Conservation (phyloP, 306 rosid species). For the Quercus alba region DNA sequence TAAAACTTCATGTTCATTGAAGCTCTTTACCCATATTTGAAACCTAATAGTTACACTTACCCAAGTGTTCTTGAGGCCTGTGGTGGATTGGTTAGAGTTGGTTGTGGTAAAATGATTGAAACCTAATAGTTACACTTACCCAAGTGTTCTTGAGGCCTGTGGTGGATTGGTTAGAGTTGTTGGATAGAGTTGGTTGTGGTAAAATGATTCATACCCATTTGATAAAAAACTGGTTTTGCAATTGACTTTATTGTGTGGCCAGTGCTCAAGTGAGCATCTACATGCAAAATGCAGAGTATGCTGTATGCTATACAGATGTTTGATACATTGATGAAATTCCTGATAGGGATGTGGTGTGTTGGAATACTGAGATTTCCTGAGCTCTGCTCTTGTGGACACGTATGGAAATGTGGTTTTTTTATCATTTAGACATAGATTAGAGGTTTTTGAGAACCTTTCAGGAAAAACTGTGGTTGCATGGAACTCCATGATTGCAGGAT, state of each 20-base stretch:
- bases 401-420: slow-evolving; percentile 65
- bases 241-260: slow-evolving; percentile 51
- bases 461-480: slow-evolving; percentile 63
- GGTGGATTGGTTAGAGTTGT: slow-evolving; percentile 44
- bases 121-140: slow-evolving; percentile 58
- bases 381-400: slow-evolving; percentile 77
- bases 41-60: slow-evolving; percentile 61
- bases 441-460: slow-evolving; percentile 63
- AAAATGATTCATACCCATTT: slow-evolving; percentile 46
- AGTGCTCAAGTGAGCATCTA: slow-evolving; percentile 64
- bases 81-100: slow-evolving; percentile 49
- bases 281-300: slow-evolving; percentile 53
- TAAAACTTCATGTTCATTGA: slow-evolving; percentile 55
- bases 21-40: slow-evolving; percentile 48
- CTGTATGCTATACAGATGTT: slow-evolving; percentile 44
- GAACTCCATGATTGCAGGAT: slow-evolving; percentile 70
- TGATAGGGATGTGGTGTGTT: slow-evolving; percentile 69
- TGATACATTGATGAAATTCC: slow-evolving; percentile 50
- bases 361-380: slow-evolving; percentile 76
- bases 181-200: slow-evolving; percentile 32
- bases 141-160: slow-evolving; percentile 72
- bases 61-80: slow-evolving; percentile 77
- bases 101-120: slow-evolving; percentile 52
- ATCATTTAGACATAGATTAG: slow-evolving; percentile 50
- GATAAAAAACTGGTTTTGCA: slow-evolving; percentile 51